phyloP scores from a whole-genome alignment of 495 filamentous ascomycete species.

The Lophiostoma macrostomum region DNA sequence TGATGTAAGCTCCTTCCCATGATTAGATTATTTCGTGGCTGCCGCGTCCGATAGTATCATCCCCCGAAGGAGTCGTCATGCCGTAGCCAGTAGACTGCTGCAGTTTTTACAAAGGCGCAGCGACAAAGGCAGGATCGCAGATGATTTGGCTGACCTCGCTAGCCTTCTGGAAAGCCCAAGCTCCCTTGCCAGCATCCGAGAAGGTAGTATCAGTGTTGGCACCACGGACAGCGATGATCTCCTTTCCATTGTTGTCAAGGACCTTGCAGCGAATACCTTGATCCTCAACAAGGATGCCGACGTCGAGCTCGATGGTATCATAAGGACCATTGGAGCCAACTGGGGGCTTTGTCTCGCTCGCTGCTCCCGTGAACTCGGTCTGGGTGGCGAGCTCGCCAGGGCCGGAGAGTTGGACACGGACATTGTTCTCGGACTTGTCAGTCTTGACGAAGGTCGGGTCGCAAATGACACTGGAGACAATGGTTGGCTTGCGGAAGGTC shows the following conservation, averaged over 20 bases:
- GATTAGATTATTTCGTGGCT: too few relatives aligned
- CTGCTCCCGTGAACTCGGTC: neutral
- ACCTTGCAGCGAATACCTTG: constrained; percentile 11
- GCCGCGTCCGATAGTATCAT: too few relatives aligned
- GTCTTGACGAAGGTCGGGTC: constrained; percentile 3
- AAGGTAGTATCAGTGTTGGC: constrained; percentile 9
- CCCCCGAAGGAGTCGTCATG: too few relatives aligned
- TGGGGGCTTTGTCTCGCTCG: neutral
- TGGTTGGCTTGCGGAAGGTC: neutral
- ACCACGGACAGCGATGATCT: constrained; percentile 5
- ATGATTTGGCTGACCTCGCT: constrained; percentile 8
- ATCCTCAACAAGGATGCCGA: neutral
- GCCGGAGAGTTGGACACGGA: neutral
- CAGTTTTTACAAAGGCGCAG: too few relatives aligned
- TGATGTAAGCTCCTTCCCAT: too few relatives aligned
- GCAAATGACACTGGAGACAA: constrained; percentile 1
- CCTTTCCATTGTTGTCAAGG: neutral
- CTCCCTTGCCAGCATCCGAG: constrained; percentile 8
- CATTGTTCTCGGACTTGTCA: neutral
- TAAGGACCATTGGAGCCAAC: constrained; percentile 3
- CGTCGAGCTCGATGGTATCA: constrained; percentile 2
- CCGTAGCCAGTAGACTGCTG: too few relatives aligned
- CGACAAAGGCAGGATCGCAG: constrained; percentile 17
- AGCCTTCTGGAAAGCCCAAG: neutral
- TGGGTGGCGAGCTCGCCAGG: constrained; percentile 6